Base-by-base conservation (phyloP, 805 yeast species). In the Candida caryicola region DNA sequence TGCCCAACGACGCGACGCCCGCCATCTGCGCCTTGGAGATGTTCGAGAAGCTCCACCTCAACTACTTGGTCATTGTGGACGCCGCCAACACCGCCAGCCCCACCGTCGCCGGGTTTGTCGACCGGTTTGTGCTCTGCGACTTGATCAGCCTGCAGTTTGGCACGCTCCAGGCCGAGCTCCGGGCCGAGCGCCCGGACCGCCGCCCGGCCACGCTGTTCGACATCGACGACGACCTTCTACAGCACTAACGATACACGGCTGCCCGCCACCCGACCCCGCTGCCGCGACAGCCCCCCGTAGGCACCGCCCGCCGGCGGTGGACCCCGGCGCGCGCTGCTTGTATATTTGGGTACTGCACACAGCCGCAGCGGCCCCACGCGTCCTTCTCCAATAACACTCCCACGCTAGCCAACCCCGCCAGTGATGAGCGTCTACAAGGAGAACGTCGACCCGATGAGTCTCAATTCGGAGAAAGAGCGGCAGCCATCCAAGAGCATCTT, bases 11-110 rank as follows among this genome's bases (percentile, higher is more conserved):
- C 29, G 36, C 43, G 16, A 55, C 66, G 1, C 62, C 72, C 2
- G 43, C 61, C 12, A 48, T 62, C 7, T 50, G 60, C 15, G 55
- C 64, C 9, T 37, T 69, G 14, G 71, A 68, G 40, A 47, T 56
- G 10, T 68, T 68, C 43, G 73, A 69, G 39, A 60, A 66, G 32
- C 49, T 69, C 31, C 58, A 61, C 34, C 40, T 66, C 46, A 69
- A 69, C 50, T 59, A 62, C 40, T 49, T 64, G 12, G 52, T 64
- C 1, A 51, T 69, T 10, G 43, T 49, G 40, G 55, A 45, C 31
- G 43, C 47, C 23, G 40, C 34, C 29, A n/a, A 25, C 13, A 41
- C 45, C 8, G 35, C 47, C 18, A 33, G 31, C 12, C 43, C 40
- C 15, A 9, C 36, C 2, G 55, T 65, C 55, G 39, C 53, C 10